A percentile compares a stretch with the other conserved stretches of the same genome.
Evolutionary conservation across 805 yeast species (phyloP).

Genomic region (Wickerhamomyces silvicola): DNA sequence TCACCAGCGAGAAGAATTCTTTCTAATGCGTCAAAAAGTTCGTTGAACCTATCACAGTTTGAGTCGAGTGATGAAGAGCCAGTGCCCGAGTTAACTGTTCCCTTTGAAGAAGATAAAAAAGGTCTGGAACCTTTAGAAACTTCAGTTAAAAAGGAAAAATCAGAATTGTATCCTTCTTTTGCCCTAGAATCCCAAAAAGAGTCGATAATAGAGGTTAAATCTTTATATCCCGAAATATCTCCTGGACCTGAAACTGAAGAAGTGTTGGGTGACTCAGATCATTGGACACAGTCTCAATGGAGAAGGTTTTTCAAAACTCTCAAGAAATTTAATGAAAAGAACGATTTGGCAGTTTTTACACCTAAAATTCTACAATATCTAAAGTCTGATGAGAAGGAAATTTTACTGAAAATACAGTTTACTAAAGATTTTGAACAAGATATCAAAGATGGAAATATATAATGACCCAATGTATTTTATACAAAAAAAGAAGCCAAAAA

Average conservation of each 20-base stretch:
- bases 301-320: slow-evolving; percentile 8
- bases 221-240: too few relatives aligned
- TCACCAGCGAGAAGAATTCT: slow-evolving; percentile 4
- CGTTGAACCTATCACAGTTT: slow-evolving; percentile 8
- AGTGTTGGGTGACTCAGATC: slow-evolving; percentile 4
- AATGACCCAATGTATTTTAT: too few relatives aligned
- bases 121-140: neutral
- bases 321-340: slow-evolving; percentile 3
- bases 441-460: too few relatives aligned
- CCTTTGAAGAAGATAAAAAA: slow-evolving; percentile 6
- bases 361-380: slow-evolving; percentile 7
- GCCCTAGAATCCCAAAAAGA: too few relatives aligned
- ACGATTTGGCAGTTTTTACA: slow-evolving; percentile 12
- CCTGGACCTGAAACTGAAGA: too few relatives aligned
- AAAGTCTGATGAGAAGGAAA: slow-evolving; percentile 16
- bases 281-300: slow-evolving; percentile 17
- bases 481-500: too few relatives aligned
- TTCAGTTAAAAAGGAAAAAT: neutral
- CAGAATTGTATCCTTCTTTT: too few relatives aligned
- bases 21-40: neutral
- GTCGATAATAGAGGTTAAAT: too few relatives aligned
- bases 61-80: slow-evolving; percentile 22
- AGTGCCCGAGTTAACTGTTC: slow-evolving; percentile 18
- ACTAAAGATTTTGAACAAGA: slow-evolving; percentile 7
- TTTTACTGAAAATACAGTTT: slow-evolving; percentile 15